Evolutionary conservation across 2,329 filamentous ascomycete genomes (phyloP).

Genomic region (Ceratocystis albifundus): DNA sequence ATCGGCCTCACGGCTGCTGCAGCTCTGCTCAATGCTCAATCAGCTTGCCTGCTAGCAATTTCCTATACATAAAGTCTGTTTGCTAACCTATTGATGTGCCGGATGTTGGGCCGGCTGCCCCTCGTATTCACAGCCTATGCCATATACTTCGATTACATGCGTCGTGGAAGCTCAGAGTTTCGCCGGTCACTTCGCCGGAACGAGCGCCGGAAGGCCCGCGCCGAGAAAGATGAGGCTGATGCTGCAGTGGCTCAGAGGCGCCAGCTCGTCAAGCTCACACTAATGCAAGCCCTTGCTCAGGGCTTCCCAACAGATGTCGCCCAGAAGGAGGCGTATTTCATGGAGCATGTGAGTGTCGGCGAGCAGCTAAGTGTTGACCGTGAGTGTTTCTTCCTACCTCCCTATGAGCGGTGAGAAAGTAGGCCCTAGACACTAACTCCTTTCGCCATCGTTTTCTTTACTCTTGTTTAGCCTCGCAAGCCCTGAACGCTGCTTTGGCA

Average conservation of each 20-base stretch:
- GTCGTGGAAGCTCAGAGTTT: conserved; percentile 53
- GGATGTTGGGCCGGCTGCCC: conserved; percentile 21
- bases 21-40: not conserved
- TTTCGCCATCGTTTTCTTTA: not conserved
- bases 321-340: conserved; percentile 92
- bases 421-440: not conserved
- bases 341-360: conserved; percentile 83
- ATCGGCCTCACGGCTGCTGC: conserved; percentile 4
- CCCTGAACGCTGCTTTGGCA: conserved; percentile 75
- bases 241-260: conserved; percentile 54
- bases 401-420: not conserved
- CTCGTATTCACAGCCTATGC: conserved; percentile 43
- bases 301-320: conserved; percentile 85
- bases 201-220: conserved; percentile 59
- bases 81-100: not conserved
- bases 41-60: not conserved
- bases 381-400: conserved; percentile 36
- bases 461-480: conserved; percentile 44
- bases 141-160: conserved; percentile 57
- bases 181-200: conserved; percentile 59
- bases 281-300: conserved; percentile 75
- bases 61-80: too few relatives aligned
- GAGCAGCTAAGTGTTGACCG: conserved; percentile 74
- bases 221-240: conserved; percentile 60
- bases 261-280: conserved; percentile 59